Evolutionary conservation across 345 rosid species (phyloP).

Genomic region (Lepidium didymum): DNA sequence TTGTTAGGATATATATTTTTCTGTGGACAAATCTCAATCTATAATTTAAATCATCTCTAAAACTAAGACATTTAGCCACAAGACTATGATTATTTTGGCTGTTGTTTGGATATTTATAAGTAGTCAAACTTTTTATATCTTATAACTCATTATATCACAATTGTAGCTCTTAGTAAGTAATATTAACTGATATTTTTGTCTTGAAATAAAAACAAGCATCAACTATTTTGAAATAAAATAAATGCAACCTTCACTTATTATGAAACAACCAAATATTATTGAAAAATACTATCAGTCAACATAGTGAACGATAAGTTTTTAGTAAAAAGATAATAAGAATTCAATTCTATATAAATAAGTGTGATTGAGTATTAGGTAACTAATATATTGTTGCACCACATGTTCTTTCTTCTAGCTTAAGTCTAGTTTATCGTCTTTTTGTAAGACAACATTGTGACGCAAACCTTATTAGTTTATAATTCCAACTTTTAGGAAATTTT

Average conservation of each 20-base stretch:
- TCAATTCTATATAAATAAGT: neutral
- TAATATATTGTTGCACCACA: neutral
- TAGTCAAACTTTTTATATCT: no score
- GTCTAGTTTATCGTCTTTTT: neutral
- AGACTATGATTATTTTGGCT: no score
- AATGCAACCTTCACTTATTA: neutral
- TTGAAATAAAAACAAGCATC: no score
- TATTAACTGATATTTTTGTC: no score
- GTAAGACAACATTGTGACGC: neutral
- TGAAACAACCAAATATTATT: neutral
- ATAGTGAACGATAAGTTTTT: neutral
- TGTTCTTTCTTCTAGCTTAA: conserved; percentile 16
- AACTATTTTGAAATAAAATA: no score
- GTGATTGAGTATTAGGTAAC: neutral
- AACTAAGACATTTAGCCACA: no score
- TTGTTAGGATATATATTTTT: no score
- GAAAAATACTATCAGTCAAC: neutral
- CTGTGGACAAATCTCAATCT: no score
- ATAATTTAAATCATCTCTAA: no score
- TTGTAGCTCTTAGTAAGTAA: no score
- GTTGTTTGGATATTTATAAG: no score
- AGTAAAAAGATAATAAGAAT: neutral
- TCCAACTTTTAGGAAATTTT: neutral
- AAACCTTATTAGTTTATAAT: neutral
- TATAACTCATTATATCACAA: no score